phyloP scores from a whole-genome alignment of 2,329 filamentous ascomycete genomes.

The Botrytis tulipae region DNA sequence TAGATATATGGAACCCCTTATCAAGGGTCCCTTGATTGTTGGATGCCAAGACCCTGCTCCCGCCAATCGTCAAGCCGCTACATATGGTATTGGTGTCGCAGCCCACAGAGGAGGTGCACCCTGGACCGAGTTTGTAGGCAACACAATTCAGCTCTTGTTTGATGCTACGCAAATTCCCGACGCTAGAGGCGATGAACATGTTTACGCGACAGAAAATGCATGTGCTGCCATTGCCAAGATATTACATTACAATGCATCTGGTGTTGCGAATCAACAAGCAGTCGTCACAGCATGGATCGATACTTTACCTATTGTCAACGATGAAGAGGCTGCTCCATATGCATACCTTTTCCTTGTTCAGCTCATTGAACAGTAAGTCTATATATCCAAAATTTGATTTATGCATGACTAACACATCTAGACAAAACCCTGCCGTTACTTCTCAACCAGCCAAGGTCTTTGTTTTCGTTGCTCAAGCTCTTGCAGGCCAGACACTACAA shows the following conservation, averaged over 20 bases:
- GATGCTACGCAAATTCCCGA: constrained; percentile 78
- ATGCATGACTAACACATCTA: constrained; percentile 44
- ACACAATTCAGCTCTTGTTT: constrained; percentile 78
- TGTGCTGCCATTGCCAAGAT: constrained; percentile 97
- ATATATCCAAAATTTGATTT: constrained; percentile 3
- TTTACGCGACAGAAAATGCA: constrained; percentile 96
- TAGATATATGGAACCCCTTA: constrained; percentile 81
- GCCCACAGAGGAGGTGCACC: constrained; percentile 85
- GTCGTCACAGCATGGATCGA: constrained; percentile 84
- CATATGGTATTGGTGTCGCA: constrained; percentile 93
- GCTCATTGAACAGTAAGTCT: constrained; percentile 87
- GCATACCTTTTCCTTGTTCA: constrained; percentile 90
- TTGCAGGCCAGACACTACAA: constrained; percentile 87
- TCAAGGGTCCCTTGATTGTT: constrained; percentile 73
- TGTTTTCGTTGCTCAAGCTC: constrained; percentile 77
- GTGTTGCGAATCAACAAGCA: constrained; percentile 72
- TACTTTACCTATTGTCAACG: constrained; percentile 87
- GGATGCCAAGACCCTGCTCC: constrained; percentile 84
- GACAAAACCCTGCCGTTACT: constrained; percentile 81
- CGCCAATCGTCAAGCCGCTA: constrained; percentile 91
- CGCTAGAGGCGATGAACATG: constrained; percentile 84
- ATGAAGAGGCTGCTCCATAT: constrained; percentile 95
- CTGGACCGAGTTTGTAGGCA: constrained; percentile 85
- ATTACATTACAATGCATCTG: constrained; percentile 79
- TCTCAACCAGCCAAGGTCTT: constrained; percentile 79